Evolutionary conservation across 1,139 yeast species (phyloP), one percentile per base, ranked within the genome.

Genomic region (Scheffersomyces segobiensis): DNA sequence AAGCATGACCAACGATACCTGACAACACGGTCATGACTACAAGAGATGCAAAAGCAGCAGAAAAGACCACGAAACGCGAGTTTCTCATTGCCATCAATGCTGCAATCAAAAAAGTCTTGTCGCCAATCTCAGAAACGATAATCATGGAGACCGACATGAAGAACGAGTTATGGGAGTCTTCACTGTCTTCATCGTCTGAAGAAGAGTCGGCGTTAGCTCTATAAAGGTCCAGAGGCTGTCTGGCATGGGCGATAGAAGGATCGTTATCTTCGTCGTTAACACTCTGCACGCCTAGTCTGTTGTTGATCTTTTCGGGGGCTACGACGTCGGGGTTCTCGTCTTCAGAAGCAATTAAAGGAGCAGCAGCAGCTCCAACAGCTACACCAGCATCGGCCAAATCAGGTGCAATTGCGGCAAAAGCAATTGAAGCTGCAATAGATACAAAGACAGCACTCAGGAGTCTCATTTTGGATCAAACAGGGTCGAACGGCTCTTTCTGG

Each of bases 61-160:
- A 81, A 70, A 95, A 93, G 19, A 95, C 99, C 53, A 92, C 82
- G 66, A 85, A 67, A 69, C 97, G 82, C 22, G 93, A 85, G 75
- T 93, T 89, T 71, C 91, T 89, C 99, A 96, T 95, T 47, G 99
- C 97, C 98, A 95, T 93, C 64, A 95, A 82, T 2, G 98, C 98
- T 39, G 99, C 98, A 66, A 96, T 93, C 65, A 95, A 82, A 70
- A 95, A 95, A 0, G 99, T 95, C 77, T 95, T 96, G 74, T 95
- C 99, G 58, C 99, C 99, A 61, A 96, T 88, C 74, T 95, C 99
- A 32, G 97, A 91, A 39, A 93, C 91, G 51, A 91, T 78, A 69
- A 95, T 95, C 99, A 95, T 95, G 4, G 93, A 86, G 19, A 86
- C 74, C 1, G 93, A 83, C 87, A 89, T 83, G 56, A 87, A 61